Evolutionary conservation across 768 basidiomycete species (phyloP).

Genomic region (Psilocybe subaeruginosa): DNA sequence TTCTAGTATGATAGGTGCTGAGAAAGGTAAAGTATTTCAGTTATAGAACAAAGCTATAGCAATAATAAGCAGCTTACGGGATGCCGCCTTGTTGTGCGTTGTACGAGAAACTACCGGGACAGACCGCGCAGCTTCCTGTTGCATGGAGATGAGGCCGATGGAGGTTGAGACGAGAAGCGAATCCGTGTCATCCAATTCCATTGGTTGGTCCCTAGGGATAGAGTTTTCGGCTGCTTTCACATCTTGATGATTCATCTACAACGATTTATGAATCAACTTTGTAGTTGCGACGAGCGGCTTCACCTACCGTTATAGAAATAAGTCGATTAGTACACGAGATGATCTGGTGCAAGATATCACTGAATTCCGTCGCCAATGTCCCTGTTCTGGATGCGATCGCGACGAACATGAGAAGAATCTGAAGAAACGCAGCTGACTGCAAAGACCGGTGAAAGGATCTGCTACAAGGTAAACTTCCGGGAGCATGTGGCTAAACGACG

Average conservation of each 20-base stretch:
- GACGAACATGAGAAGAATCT: slow-evolving; percentile 61
- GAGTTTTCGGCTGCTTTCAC: not conserved
- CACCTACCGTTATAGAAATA: slow-evolving; percentile 10
- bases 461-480: not conserved
- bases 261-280: not conserved
- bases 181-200: not conserved
- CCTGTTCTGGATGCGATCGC: slow-evolving; percentile 65
- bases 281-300: not conserved
- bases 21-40: not conserved
- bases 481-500: not conserved
- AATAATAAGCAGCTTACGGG: not conserved
- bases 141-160: not conserved
- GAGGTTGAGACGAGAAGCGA: not conserved
- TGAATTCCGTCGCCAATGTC: slow-evolving; percentile 45
- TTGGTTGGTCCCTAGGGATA: not conserved
- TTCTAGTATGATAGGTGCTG: not conserved
- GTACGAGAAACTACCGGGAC: not conserved
- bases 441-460: slow-evolving; percentile 68
- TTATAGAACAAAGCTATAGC: not conserved
- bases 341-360: slow-evolving; percentile 34
- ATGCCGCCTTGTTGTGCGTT: not conserved
- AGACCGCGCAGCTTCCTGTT: not conserved
- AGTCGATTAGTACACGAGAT: slow-evolving; percentile 11
- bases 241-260: not conserved
- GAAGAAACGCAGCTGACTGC: slow-evolving; percentile 76